Evolutionary conservation across 1,284 basidiomycete genomes (phyloP), one percentile per base, ranked within the genome.

Genomic region (Ustilago nuda): DNA sequence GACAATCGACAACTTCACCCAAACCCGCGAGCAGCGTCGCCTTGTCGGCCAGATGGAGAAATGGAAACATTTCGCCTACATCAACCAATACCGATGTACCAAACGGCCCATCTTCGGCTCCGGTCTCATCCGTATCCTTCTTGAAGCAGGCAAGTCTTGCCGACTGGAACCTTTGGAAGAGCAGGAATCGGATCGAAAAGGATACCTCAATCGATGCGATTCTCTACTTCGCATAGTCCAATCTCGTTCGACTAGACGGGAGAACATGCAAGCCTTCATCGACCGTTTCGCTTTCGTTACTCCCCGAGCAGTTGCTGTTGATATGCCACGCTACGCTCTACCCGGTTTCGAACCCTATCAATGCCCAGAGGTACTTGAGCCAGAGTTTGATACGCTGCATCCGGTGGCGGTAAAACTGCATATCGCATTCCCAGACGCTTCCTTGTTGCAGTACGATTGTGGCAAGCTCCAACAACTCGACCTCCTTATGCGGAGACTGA

Each of bases 381-480:
- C 86, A 85, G 73, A 80, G 51, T 86, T 83, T 27, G 87, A 82
- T 69, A 87, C 87, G 0, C 88, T 98, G 32, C 94, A 94, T 82
- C 89, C 88, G 1, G 87, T 92, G 0, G 90, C 89, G 50, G 93
- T 94, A 76, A 94, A 94, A 84, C 89, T 95, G 33, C 94, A 95
- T 82, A 94, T 98, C 65, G 94, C 94, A 0, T 98, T 98, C 85
- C 95, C 95, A 0, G 94, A 97, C 80, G 90, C 92, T 0, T 94
- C 92, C 0, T 88, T 98, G 32, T 89, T 98, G 6, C 95, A 98
- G 84, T 98, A 95, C 86, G 95, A 98, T 86, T 98, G 96, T 81
- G 95, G 95, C 56, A 98, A 98, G 86, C 89, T 98, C 17, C 95
- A 98, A 83, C 90, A 92, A 73, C 90, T 98, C 4, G 90, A 91